Conservation (phyloP, 108 stramenopile species). For the Nannochloropsis oceanica region DNA sequence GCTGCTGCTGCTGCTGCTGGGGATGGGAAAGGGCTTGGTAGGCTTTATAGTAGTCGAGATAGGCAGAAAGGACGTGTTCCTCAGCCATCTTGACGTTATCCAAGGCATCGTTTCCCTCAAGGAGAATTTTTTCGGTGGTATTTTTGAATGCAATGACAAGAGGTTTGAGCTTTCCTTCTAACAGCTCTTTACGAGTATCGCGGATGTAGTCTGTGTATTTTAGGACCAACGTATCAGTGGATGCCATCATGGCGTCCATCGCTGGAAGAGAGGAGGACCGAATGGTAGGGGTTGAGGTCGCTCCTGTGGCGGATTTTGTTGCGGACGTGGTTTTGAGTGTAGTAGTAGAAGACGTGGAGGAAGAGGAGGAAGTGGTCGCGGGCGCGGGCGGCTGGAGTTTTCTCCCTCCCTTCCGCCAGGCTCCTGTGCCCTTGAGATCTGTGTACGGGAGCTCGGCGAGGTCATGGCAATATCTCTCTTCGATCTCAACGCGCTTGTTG, state of each 20-base stretch:
- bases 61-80: neutral
- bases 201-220: neutral
- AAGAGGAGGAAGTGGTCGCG: neutral
- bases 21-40: neutral
- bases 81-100: neutral
- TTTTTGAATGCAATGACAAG: neutral
- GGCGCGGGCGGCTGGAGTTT: neutral
- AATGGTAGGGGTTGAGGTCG: neutral
- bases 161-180: neutral
- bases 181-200: neutral
- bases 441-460: neutral
- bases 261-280: neutral
- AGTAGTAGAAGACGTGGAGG: neutral
- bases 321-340: neutral
- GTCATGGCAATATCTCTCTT: neutral
- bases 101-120: neutral
- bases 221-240: neutral
- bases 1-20: neutral
- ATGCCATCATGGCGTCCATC: neutral
- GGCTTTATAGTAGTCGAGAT: neutral
- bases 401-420: neutral
- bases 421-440: neutral
- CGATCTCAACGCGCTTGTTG: neutral
- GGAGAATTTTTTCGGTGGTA: neutral
- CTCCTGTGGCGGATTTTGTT: neutral